Conservation (phyloP, 2,329 filamentous ascomycete genomes). For the Trichophyton mentagrophytes region DNA sequence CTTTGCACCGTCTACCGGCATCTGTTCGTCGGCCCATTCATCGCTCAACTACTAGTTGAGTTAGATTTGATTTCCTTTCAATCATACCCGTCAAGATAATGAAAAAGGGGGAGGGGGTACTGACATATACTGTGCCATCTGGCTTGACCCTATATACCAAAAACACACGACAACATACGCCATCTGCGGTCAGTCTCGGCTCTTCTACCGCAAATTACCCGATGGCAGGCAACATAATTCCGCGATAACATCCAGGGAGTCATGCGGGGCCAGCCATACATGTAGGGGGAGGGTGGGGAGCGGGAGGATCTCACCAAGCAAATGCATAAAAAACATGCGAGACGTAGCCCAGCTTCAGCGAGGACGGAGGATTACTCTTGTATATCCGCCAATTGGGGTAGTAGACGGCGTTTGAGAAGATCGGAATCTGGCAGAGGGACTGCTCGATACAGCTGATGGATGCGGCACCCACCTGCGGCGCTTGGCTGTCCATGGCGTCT, state of each 20-base stretch:
- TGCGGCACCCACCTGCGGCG: not conserved
- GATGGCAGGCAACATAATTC: not conserved
- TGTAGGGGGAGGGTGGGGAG: not conserved
- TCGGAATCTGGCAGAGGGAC: constrained; percentile 20
- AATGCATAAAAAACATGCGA: constrained; percentile 76
- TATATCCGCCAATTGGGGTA: constrained; percentile 72
- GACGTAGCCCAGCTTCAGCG: constrained; percentile 61
- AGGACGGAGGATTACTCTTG: constrained; percentile 57
- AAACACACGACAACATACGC: not conserved
- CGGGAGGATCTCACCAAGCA: constrained; percentile 40
- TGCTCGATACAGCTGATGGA: not conserved
- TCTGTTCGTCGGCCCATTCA: constrained; percentile 62
- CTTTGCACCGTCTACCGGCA: constrained; percentile 56
- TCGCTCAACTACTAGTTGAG: constrained; percentile 51
- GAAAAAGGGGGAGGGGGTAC: constrained; percentile 25
- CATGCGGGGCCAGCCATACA: not conserved
- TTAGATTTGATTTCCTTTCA: not conserved
- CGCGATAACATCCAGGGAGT: not conserved
- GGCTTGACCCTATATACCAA: constrained; percentile 45
- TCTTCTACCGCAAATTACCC: not conserved
- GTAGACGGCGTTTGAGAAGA: constrained; percentile 59
- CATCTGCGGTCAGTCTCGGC: not conserved
- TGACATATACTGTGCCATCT: constrained; percentile 64
- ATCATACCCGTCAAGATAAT: constrained; percentile 16
- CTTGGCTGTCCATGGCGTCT: not conserved